Percentiles rank a stretch among this genome's conserved stretches.
Conservation (phyloP, 805 yeast genomes). For the Suhomyces vadensis region DNA sequence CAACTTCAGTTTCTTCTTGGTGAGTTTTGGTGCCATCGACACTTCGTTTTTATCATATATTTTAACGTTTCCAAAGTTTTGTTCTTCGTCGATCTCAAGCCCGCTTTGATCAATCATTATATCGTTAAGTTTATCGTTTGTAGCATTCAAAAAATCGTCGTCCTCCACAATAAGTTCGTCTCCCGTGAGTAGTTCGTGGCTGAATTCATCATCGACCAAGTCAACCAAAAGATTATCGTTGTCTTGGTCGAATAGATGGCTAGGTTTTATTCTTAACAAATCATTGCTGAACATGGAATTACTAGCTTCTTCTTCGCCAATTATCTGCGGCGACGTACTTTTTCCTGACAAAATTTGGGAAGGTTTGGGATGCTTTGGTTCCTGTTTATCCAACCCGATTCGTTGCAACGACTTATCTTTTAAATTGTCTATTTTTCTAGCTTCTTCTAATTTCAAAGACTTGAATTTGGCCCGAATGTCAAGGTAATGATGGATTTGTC, state of each 20-base stretch:
- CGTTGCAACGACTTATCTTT: constrained; percentile 6
- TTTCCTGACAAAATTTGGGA: constrained; percentile 4
- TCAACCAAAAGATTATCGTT: constrained; percentile 6
- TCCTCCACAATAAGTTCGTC: constrained; percentile 9
- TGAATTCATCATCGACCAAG: constrained; percentile 8
- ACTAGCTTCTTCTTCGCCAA: neutral
- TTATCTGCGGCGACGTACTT: neutral
- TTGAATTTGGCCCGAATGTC: constrained; percentile 19
- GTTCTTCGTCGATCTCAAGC: constrained; percentile 10
- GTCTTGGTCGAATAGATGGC: neutral
- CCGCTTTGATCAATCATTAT: constrained; percentile 5
- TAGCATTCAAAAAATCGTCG: constrained; percentile 8
- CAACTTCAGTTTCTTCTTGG: constrained; percentile 20
- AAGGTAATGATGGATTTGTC: constrained; percentile 23
- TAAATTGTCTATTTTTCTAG: constrained; percentile 10
- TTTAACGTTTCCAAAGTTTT: constrained; percentile 14
- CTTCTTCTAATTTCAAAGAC: constrained; percentile 13
- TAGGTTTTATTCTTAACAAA: neutral
- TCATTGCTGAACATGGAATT: neutral
- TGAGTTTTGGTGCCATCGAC: constrained; percentile 3
- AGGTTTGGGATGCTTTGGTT: constrained; percentile 8
- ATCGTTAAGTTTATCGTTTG: neutral
- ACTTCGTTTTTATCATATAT: constrained; percentile 10
- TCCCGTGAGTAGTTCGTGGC: neutral
- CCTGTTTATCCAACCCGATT: constrained; percentile 7